Conservation (phyloP, 768 basidiomycete genomes). For the Tephrocybe sp. region DNA sequence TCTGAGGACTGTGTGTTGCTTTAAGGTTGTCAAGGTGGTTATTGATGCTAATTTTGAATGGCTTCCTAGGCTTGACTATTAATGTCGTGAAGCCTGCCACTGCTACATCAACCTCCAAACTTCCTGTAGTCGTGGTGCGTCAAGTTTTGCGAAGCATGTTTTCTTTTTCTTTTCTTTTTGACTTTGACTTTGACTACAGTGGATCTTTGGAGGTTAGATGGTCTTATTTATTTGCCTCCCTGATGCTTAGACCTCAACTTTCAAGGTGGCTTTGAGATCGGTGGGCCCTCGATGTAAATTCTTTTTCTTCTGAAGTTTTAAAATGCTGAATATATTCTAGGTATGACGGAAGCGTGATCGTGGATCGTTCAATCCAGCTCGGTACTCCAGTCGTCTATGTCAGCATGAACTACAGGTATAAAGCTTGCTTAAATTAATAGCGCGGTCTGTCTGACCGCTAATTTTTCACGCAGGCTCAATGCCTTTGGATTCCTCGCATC, state of each 20-base stretch:
- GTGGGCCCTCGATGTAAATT: constrained; percentile 33
- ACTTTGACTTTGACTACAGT: constrained; percentile 19
- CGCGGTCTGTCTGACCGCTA: neutral
- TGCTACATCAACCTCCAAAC: constrained; percentile 27
- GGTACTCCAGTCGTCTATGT: constrained; percentile 48
- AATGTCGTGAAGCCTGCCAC: constrained; percentile 38
- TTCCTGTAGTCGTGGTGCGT: constrained; percentile 40
- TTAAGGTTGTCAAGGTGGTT: neutral
- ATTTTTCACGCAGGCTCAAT: constrained; percentile 1
- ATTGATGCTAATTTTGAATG: constrained; percentile 17
- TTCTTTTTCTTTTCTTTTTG: too few species aligned
- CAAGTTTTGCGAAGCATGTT: neutral
- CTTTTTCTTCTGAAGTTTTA: neutral
- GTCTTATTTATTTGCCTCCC: neutral
- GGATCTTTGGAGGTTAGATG: constrained; percentile 30
- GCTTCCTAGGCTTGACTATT: constrained; percentile 33
- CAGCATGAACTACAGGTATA: constrained; percentile 48
- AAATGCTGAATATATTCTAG: constrained; percentile 17
- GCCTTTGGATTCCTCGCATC: constrained; percentile 45
- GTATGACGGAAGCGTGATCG: constrained; percentile 39
- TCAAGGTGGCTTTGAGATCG: constrained; percentile 28
- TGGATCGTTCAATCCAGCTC: constrained; percentile 36
- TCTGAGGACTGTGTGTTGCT: constrained; percentile 42
- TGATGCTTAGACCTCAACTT: neutral
- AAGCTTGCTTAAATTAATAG: neutral